Conservation (phyloP, 2,329 filamentous ascomycete genomes). For the Thelonectria rubi region DNA sequence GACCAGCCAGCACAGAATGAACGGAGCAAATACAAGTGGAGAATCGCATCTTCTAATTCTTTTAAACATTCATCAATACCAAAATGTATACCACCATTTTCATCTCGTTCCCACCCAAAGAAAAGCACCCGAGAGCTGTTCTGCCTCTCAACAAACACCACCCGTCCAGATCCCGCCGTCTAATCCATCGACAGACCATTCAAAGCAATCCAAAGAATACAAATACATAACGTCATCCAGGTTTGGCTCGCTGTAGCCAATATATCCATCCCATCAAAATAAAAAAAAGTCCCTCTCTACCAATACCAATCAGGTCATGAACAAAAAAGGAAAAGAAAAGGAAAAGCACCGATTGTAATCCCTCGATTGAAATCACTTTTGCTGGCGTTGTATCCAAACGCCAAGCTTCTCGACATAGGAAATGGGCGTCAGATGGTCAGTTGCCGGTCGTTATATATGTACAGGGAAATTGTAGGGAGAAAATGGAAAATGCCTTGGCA, state of each 20-base stretch:
- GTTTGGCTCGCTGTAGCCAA: conserved; percentile 26
- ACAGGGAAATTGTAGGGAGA: conserved; percentile 18
- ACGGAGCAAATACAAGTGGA: background rate
- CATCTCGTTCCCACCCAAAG: background rate
- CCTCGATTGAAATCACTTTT: conserved; percentile 27
- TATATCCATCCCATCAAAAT: conserved; percentile 24
- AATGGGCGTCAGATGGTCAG: conserved; percentile 27
- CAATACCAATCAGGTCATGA: conserved; percentile 29
- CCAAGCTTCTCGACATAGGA: conserved; percentile 27
- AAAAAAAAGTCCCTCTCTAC: conserved; percentile 21
- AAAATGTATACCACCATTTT: background rate
- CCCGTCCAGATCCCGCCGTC: background rate
- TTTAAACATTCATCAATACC: background rate
- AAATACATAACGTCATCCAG: conserved; percentile 38
- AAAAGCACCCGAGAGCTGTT: conserved; percentile 1
- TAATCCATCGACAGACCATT: conserved; percentile 11
- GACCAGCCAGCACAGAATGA: too few species aligned
- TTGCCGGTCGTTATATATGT: conserved; percentile 30
- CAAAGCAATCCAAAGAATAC: conserved; percentile 23
- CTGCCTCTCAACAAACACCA: conserved; percentile 10
- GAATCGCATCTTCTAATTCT: background rate
- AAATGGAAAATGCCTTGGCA: background rate
- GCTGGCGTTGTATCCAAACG: conserved; percentile 23
- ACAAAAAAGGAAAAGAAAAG: conserved; percentile 31
- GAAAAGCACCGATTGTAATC: conserved; percentile 1